Percentiles rank a stretch among this genome's conserved stretches.
phyloP scores from a whole-genome alignment of 129 eudicot genomes.

The Flaveria robusta region DNA sequence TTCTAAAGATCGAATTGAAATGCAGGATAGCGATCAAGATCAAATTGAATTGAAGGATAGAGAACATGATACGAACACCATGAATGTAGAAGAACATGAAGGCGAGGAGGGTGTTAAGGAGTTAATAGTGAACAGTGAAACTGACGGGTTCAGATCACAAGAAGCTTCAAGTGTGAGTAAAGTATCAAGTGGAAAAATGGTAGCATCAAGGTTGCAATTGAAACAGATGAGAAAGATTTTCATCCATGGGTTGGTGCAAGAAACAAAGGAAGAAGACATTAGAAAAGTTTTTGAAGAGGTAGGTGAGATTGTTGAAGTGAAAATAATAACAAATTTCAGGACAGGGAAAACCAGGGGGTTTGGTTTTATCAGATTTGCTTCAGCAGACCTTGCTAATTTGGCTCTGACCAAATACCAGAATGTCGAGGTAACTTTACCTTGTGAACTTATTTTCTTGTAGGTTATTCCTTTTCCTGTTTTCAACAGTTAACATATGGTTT shows the following conservation, averaged over 20 bases:
- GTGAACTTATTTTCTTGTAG: constrained; percentile 14
- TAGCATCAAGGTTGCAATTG: constrained; percentile 53
- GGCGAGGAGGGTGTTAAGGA: constrained; percentile 41
- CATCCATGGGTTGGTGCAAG: constrained; percentile 66
- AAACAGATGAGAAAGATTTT: constrained; percentile 66
- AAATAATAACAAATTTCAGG: constrained; percentile 41
- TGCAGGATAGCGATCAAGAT: constrained; percentile 9
- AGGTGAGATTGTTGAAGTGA: constrained; percentile 60
- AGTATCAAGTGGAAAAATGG: constrained; percentile 48
- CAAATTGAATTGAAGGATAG: constrained; percentile 12
- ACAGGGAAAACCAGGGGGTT: constrained; percentile 57
- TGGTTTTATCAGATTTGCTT: constrained; percentile 63
- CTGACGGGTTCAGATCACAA: constrained; percentile 33
- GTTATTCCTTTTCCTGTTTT: background rate
- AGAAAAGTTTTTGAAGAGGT: constrained; percentile 53
- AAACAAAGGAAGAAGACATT: constrained; percentile 64
- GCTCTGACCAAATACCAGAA: constrained; percentile 51
- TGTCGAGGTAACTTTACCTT: constrained; percentile 54
- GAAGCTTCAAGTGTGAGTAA: constrained; percentile 23
- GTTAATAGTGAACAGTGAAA: constrained; percentile 17
- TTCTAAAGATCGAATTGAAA: background rate
- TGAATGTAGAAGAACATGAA: constrained; percentile 22
- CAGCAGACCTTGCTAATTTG: constrained; percentile 56
- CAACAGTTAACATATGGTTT: constrained; percentile 6
- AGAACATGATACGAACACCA: constrained; percentile 16